phyloP scores from a whole-genome alignment of 371 early-diverging fungal genomes.

The Mucor mucedo region DNA sequence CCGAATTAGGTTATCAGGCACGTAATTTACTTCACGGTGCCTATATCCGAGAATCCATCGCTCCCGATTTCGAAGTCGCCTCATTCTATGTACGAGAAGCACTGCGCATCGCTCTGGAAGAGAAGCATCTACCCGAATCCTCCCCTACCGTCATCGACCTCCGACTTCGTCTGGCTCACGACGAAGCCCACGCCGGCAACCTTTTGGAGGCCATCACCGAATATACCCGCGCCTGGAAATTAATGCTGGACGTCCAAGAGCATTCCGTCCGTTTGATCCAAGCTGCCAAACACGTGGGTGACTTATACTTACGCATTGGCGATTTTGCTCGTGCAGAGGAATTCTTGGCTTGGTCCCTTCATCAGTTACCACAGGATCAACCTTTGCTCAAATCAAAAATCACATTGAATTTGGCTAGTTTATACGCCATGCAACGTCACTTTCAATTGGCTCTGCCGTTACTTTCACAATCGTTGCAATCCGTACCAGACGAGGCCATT shows the following conservation, averaged over 20 bases:
- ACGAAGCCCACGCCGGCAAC: constrained; percentile 46
- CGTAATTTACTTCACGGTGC: constrained; percentile 57
- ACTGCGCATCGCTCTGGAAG: constrained; percentile 44
- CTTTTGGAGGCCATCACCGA: constrained; percentile 49
- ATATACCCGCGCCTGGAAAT: constrained; percentile 48
- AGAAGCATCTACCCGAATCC: constrained; percentile 35
- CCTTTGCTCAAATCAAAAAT: constrained; percentile 30
- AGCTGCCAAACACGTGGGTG: constrained; percentile 54
- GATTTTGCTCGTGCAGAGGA: constrained; percentile 59
- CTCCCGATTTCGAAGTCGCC: constrained; percentile 47
- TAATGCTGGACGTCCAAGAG: constrained; percentile 26
- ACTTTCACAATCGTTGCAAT: constrained; percentile 43
- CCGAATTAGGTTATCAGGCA: constrained; percentile 43
- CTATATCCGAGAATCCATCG: constrained; percentile 49
- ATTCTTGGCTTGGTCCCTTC: constrained; percentile 53
- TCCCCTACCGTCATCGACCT: constrained; percentile 39
- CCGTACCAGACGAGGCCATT: constrained; percentile 29
- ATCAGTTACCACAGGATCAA: constrained; percentile 18
- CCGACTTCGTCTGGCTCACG: constrained; percentile 43
- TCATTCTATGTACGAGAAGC: constrained; percentile 47
- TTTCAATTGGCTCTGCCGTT: constrained; percentile 50
- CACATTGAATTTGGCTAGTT: constrained; percentile 44
- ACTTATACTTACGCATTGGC: constrained; percentile 57
- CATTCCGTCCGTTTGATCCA: constrained; percentile 5
- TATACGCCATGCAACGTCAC: constrained; percentile 53